These are phyloP conservation scores for Sclerotiophoma versabilis DNA, from an alignment of 2,329 filamentous ascomycete genomes.

Conservation along the genomic window DNA sequence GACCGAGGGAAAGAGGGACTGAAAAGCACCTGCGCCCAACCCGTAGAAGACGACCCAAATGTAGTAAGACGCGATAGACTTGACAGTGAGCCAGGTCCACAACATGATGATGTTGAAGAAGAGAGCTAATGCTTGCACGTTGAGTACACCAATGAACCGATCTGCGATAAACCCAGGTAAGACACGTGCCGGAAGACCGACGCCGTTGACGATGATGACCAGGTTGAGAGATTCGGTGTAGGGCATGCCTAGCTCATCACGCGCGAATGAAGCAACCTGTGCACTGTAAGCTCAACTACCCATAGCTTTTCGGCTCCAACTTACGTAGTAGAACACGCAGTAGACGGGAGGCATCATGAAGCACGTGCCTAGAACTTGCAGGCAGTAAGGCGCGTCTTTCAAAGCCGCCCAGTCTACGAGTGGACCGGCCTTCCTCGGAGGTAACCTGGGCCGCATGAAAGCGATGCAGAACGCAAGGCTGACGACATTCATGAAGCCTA, in stretches of 20 bases:
- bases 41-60: conserved; percentile 70
- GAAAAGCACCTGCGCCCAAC: conserved; percentile 58
- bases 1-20: conserved; percentile 50
- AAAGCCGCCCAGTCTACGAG: conserved; percentile 66
- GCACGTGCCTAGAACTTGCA: conserved; percentile 57
- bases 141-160: conserved; percentile 64
- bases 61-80: conserved; percentile 61
- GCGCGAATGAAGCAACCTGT: conserved; percentile 49
- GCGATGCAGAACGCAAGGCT: conserved; percentile 45
- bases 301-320: neutral
- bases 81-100: conserved; percentile 67
- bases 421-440: conserved; percentile 58
- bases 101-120: conserved; percentile 52
- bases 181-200: conserved; percentile 62
- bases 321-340: conserved; percentile 67
- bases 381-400: conserved; percentile 61
- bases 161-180: conserved; percentile 64
- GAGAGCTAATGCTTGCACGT: conserved; percentile 63
- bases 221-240: conserved; percentile 61
- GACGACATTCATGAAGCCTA: conserved; percentile 54
- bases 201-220: conserved; percentile 64
- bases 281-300: neutral
- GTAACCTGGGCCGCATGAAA: conserved; percentile 57
- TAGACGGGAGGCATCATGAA: conserved; percentile 61
- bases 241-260: conserved; percentile 53